Conservation (phyloP, 805 yeast genomes). For the Suhomyces sp. region DNA sequence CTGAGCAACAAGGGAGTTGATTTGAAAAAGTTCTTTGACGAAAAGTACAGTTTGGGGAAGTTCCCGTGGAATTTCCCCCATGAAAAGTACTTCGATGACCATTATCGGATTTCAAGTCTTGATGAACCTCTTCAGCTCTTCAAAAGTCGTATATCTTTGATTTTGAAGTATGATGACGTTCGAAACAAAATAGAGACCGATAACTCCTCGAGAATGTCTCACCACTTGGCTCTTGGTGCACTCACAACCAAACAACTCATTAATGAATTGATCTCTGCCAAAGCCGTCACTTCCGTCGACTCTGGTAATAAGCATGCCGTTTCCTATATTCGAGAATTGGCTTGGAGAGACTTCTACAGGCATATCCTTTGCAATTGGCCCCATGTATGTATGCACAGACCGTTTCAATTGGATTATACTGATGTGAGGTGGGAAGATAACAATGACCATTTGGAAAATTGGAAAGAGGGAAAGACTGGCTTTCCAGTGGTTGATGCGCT, state of each 20-base stretch:
- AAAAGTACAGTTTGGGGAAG: slow-evolving; percentile 6
- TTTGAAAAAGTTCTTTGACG: neutral
- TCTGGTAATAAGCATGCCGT: slow-evolving; percentile 22
- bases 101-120: slow-evolving; percentile 33
- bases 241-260: slow-evolving; percentile 44
- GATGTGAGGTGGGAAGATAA: slow-evolving; percentile 46
- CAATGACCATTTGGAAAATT: slow-evolving; percentile 39
- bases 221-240: slow-evolving; percentile 47
- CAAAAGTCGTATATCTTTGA: neutral
- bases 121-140: slow-evolving; percentile 29
- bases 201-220: slow-evolving; percentile 43
- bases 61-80: slow-evolving; percentile 4
- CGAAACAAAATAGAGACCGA: slow-evolving; percentile 31
- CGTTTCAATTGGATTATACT: slow-evolving; percentile 44
- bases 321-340: slow-evolving; percentile 51
- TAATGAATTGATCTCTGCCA: slow-evolving; percentile 19
- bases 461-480: slow-evolving; percentile 58
- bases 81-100: slow-evolving; percentile 17
- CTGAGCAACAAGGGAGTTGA: neutral
- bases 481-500: slow-evolving; percentile 58
- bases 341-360: slow-evolving; percentile 59
- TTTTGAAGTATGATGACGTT: slow-evolving; percentile 29
- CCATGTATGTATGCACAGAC: slow-evolving; percentile 48
- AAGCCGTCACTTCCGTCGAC: slow-evolving; percentile 5
- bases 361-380: slow-evolving; percentile 53